Conservation (phyloP, 106 monocot genomes). For the Dendrobium catenatum region DNA sequence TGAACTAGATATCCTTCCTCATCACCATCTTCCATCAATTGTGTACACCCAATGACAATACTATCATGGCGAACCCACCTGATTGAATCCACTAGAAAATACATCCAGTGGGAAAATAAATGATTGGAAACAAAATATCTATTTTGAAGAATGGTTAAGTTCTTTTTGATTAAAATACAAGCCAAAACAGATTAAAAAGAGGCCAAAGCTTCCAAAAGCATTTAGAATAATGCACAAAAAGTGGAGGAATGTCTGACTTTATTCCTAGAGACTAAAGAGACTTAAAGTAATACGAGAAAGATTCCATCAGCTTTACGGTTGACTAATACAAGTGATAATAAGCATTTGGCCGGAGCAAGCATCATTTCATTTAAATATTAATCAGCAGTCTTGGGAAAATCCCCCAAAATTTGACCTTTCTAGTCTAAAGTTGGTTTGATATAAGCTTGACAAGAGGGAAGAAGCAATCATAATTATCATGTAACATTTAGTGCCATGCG, state of each 20-base stretch:
- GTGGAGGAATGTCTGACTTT: neutral
- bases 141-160: neutral
- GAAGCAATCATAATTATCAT: neutral
- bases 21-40: conserved; percentile 50
- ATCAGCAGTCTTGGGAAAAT: neutral
- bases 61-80: conserved; percentile 69
- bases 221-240: neutral
- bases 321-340: neutral
- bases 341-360: neutral
- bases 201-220: neutral
- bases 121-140: neutral
- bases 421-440: neutral
- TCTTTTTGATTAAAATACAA: neutral
- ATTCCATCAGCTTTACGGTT: neutral
- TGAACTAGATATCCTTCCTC: conserved; percentile 79
- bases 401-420: neutral
- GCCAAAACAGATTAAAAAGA: neutral
- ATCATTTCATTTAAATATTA: neutral
- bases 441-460: neutral
- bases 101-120: conserved; percentile 7
- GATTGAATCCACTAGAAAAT: conserved; percentile 68
- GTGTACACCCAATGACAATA: conserved; percentile 71
- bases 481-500: neutral
- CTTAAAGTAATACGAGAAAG: neutral
- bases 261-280: neutral